Base-by-base conservation (phyloP, 1,284 basidiomycete genomes). In the Trichosporon sp. region DNA sequence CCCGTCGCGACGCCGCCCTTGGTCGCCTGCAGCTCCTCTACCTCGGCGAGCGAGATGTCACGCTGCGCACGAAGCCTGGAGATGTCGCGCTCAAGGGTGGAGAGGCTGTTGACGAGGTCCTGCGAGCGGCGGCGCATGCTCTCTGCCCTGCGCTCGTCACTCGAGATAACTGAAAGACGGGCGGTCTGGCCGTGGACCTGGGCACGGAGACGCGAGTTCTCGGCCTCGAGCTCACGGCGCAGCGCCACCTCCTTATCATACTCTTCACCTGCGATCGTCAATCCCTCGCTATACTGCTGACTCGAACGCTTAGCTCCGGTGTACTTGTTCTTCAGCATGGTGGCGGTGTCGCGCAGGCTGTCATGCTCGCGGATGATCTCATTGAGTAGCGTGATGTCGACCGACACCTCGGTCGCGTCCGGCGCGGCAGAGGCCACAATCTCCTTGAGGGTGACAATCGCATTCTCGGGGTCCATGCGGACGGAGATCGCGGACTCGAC, bases 201-300 rank as follows among this genome's bases (percentile, higher is more conserved):
- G 31, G 93, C 88, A 58, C 93, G 87, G 42, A 99, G 84, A 64
- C 91, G 87, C 18, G 90, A 91, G 73, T 98, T 92, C 83, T 97
- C 94, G 0, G 91, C 89, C 83, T 98, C 95, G 2, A 93, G 92
- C 73, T 97, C 95, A 25, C 91, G 88, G 23, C 95, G 88, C 32
- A 90, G 89, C 67, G 91, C 89, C 60, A 94, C 86, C 82, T 98
- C 95, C 68, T 88, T 89, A 80, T 97, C 94, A 78, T 95, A 98
- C 80, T 98, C 95, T 65, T 91, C 90, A 73, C 94, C 92, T 1
- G 96, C 95, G 51, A 95, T 92, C 0, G 90, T 91, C 67, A 98
- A 85, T 15, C 96, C 95, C 73, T 95, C 92, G 69, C 95, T 92
- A 74, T 93, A 95, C 76, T 93, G 92, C 78, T 92, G 92, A 80